A percentile compares a stretch with the other conserved stretches of the same genome.
Evolutionary conservation across 805 yeast genomes (phyloP).

Genomic region (Metschnikowia lochheadii): DNA sequence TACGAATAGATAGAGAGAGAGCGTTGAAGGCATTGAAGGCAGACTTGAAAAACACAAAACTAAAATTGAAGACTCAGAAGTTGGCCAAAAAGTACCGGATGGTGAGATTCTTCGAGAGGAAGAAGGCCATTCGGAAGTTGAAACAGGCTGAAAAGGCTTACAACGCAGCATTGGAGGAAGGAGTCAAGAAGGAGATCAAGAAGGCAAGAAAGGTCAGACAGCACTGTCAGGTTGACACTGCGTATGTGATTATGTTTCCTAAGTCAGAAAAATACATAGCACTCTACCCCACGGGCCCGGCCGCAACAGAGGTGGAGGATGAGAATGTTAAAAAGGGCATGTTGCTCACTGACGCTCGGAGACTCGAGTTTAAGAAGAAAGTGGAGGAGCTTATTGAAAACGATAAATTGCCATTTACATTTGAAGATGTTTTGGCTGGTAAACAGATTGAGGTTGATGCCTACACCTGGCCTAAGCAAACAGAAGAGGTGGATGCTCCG

Average conservation of each 20-base stretch:
- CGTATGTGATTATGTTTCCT: constrained; percentile 76
- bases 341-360: constrained; percentile 39
- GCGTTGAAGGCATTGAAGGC: constrained; percentile 59
- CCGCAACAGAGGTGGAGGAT: constrained; percentile 23
- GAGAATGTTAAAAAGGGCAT: constrained; percentile 41
- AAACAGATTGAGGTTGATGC: constrained; percentile 27
- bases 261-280: constrained; percentile 75
- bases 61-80: constrained; percentile 43
- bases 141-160: constrained; percentile 45
- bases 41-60: constrained; percentile 51
- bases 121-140: constrained; percentile 73
- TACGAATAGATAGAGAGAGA: constrained; percentile 69
- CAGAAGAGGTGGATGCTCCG: constrained; percentile 44
- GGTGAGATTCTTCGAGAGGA: constrained; percentile 87
- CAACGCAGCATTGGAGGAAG: constrained; percentile 32
- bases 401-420: constrained; percentile 49
- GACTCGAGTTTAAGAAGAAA: constrained; percentile 43
- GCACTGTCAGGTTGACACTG: constrained; percentile 64
- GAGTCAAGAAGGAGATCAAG: constrained; percentile 35
- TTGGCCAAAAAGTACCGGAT: constrained; percentile 78
- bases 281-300: constrained; percentile 51
- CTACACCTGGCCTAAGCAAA: constrained; percentile 15
- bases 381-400: constrained; percentile 50
- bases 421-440: constrained; percentile 45
- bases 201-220: constrained; percentile 47